These are phyloP conservation scores for Malus fusca DNA, from an alignment of 306 rosid species.

Conservation along the genomic window DNA sequence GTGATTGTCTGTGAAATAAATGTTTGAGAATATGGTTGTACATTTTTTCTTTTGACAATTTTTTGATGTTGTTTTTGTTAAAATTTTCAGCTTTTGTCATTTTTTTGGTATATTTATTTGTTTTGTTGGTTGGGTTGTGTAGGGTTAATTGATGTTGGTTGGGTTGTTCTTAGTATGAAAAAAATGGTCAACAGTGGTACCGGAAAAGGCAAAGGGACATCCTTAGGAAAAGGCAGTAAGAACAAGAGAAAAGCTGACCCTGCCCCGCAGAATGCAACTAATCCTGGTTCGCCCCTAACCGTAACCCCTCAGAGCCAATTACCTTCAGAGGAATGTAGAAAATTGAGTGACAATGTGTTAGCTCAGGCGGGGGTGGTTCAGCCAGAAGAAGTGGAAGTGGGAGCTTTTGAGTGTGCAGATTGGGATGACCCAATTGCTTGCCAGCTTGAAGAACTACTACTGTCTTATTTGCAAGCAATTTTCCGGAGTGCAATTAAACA, in stretches of 20 bases:
- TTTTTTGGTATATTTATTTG: background rate
- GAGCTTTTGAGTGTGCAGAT: constrained; percentile 27
- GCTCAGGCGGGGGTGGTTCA: constrained; percentile 8
- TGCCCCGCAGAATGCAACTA: constrained; percentile 1
- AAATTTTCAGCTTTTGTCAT: background rate
- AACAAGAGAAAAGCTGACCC: constrained; percentile 32
- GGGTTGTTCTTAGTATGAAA: constrained; percentile 20
- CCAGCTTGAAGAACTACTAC: constrained; percentile 41
- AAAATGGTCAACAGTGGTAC: constrained; percentile 13
- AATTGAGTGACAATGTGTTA: constrained; percentile 3
- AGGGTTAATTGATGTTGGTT: constrained; percentile 8
- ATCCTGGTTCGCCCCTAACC: background rate
- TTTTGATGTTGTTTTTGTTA: background rate
- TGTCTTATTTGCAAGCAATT: constrained; percentile 38
- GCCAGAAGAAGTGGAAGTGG: constrained; percentile 12
- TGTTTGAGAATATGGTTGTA: constrained; percentile 1
- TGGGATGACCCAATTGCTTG: constrained; percentile 49
- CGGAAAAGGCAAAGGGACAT: constrained; percentile 8
- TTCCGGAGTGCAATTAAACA: constrained; percentile 34
- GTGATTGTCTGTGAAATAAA: background rate
- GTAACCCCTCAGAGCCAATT: constrained; percentile 22
- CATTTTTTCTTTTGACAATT: background rate
- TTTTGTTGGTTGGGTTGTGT: background rate
- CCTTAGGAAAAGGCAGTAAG: constrained; percentile 16
- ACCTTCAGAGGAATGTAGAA: background rate